Evolutionary conservation across 768 basidiomycete species (phyloP).

Genomic region (Symmetrospora coprosmae): DNA sequence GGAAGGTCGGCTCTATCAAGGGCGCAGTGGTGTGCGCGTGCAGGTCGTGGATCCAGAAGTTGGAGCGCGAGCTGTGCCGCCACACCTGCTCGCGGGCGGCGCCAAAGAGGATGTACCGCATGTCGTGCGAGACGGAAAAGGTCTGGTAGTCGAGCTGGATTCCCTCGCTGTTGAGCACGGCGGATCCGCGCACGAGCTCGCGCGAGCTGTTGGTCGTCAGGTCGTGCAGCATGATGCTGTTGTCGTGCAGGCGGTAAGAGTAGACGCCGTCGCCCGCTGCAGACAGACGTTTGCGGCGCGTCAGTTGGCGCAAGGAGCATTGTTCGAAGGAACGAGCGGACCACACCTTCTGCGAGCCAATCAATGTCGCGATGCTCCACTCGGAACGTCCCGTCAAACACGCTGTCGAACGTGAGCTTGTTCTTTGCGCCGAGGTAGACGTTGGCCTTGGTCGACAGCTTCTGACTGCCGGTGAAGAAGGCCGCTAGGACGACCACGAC

Average conservation of each 20-base stretch:
- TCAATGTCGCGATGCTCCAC: slow-evolving; percentile 44
- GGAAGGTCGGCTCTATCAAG: slow-evolving; percentile 51
- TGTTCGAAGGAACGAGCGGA: neutral
- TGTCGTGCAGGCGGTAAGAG: slow-evolving; percentile 46
- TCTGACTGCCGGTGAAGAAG: slow-evolving; percentile 4
- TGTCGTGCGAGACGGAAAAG: slow-evolving; percentile 64
- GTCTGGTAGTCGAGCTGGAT: slow-evolving; percentile 29
- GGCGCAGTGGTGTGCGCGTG: slow-evolving; percentile 55
- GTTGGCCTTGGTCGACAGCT: neutral
- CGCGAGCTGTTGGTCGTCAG: slow-evolving; percentile 58
- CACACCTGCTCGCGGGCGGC: slow-evolving; percentile 66
- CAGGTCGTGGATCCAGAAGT: slow-evolving; percentile 82
- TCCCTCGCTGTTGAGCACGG: slow-evolving; percentile 37
- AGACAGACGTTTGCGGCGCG: no score
- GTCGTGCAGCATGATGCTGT: slow-evolving; percentile 63
- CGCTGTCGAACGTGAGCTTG: slow-evolving; percentile 69
- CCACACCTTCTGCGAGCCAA: slow-evolving; percentile 82
- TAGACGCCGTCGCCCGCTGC: slow-evolving; percentile 89
- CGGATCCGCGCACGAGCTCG: slow-evolving; percentile 46
- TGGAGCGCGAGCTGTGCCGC: slow-evolving; percentile 77
- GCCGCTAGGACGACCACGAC: slow-evolving; percentile 4
- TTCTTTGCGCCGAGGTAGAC: slow-evolving; percentile 11
- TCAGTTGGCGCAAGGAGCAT: neutral
- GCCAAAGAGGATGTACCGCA: slow-evolving; percentile 74
- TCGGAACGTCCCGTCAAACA: slow-evolving; percentile 81